A percentile compares a stretch with the other conserved stretches of the same genome.
Evolutionary conservation across 2,329 filamentous ascomycete genomes (phyloP).

Genomic region (Chaetomiaceae sp.): DNA sequence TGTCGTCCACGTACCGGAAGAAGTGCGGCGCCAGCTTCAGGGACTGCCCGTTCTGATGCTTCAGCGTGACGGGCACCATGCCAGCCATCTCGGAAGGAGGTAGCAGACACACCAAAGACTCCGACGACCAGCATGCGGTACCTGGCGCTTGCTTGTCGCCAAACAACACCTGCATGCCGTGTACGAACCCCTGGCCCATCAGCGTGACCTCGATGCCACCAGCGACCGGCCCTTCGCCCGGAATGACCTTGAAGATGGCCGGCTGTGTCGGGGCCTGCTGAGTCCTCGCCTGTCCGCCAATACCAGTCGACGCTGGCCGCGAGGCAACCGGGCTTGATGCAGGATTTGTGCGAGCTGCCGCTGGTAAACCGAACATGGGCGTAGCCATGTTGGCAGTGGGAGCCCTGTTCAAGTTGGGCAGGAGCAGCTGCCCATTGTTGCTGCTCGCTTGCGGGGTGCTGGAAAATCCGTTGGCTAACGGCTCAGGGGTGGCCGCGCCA

Average conservation of each 20-base stretch:
- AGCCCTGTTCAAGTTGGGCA: slow-evolving; percentile 51
- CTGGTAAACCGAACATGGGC: slow-evolving; percentile 63
- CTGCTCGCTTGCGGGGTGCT: slow-evolving; percentile 62
- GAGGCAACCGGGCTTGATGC: slow-evolving; percentile 64
- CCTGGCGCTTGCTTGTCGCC: slow-evolving; percentile 59
- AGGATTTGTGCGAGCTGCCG: slow-evolving; percentile 68
- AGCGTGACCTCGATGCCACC: slow-evolving; percentile 86
- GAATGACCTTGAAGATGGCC: slow-evolving; percentile 76
- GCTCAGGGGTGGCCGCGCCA: slow-evolving; percentile 32
- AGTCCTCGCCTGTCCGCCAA: slow-evolving; percentile 18
- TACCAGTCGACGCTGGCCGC: slow-evolving; percentile 23
- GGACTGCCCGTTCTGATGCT: slow-evolving; percentile 36
- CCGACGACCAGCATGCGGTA: slow-evolving; percentile 74
- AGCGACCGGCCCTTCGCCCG: slow-evolving; percentile 70
- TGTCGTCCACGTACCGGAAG: slow-evolving; percentile 71
- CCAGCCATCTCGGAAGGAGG: slow-evolving; percentile 65
- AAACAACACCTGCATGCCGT: slow-evolving; percentile 75
- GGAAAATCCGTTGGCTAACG: slow-evolving; percentile 38
- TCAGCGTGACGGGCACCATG: slow-evolving; percentile 65
- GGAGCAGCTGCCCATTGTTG: slow-evolving; percentile 53
- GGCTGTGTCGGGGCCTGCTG: slow-evolving; percentile 48
- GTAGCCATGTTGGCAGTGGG: slow-evolving; percentile 60
- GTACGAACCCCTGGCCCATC: slow-evolving; percentile 72
- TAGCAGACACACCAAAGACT: slow-evolving; percentile 71
- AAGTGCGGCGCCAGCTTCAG: slow-evolving; percentile 35